phyloP scores from a whole-genome alignment of 2,329 filamentous ascomycete species.

The Knufia petricola region DNA sequence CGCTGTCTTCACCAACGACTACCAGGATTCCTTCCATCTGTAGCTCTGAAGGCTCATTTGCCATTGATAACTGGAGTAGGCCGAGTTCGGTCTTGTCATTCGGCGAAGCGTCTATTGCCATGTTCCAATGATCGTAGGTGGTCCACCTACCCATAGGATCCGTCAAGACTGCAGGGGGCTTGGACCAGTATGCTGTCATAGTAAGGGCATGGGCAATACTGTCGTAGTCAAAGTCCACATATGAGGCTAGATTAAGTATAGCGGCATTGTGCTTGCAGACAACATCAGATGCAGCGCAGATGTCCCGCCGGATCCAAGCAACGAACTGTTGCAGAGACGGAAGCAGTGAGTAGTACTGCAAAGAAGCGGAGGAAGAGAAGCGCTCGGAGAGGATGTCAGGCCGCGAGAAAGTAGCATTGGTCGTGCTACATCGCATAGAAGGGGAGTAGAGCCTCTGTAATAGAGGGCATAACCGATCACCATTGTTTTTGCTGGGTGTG shows the following conservation, averaged over 20 bases:
- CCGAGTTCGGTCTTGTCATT: constrained; percentile 58
- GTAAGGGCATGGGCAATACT: constrained; percentile 55
- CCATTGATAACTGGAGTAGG: constrained; percentile 56
- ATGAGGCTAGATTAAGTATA: constrained; percentile 45
- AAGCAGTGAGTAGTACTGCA: constrained; percentile 62
- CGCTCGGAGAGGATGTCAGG: constrained; percentile 47
- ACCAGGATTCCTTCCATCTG: constrained; percentile 69
- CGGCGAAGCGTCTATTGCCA: constrained; percentile 27
- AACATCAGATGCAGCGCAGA: constrained; percentile 42
- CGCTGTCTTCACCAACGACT: constrained; percentile 64
- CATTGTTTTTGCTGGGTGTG: constrained; percentile 41
- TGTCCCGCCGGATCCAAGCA: constrained; percentile 41
- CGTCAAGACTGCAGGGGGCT: constrained; percentile 23
- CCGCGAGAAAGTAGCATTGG: constrained; percentile 53
- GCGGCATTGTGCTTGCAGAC: constrained; percentile 44
- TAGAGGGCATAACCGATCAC: constrained; percentile 44
- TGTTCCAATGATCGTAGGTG: constrained; percentile 37
- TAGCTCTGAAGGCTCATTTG: constrained; percentile 58
- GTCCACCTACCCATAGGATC: constrained; percentile 17
- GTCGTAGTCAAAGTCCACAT: constrained; percentile 71
- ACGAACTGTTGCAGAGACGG: constrained; percentile 48
- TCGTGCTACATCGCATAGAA: constrained; percentile 44
- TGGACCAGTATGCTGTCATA: constrained; percentile 54
- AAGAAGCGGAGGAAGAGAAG: constrained; percentile 53
- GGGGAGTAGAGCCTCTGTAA: constrained; percentile 49